phyloP scores from a whole-genome alignment of 2,329 filamentous ascomycete genomes.

The Fusarium incarnatum region DNA sequence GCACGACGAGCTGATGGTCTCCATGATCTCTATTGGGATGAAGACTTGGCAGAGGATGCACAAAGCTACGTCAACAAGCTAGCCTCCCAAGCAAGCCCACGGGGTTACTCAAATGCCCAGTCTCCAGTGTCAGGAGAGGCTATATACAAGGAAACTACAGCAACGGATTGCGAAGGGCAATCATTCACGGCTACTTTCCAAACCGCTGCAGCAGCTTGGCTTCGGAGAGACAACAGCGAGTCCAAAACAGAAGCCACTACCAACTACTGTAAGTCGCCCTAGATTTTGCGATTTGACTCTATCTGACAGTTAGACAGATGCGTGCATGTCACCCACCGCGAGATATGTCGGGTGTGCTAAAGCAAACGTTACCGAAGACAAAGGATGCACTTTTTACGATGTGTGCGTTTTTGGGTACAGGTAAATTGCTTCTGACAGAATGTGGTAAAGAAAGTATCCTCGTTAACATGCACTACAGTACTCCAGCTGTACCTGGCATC shows the following conservation, averaged over 20 bases:
- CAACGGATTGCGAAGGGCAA: not conserved
- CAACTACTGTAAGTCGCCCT: not conserved
- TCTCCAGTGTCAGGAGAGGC: not conserved
- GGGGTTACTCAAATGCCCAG: not conserved
- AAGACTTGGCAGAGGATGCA: not conserved
- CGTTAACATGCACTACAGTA: not conserved
- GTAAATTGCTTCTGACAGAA: not conserved
- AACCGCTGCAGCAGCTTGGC: conserved; percentile 49
- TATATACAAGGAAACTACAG: not conserved
- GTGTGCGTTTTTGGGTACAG: not conserved
- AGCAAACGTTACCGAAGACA: fast-evolving
- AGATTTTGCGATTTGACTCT: not conserved
- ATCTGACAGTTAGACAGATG: not conserved
- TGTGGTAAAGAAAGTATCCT: not conserved
- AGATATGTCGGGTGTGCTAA: not conserved
- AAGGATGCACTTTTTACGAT: not conserved
- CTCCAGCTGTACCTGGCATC: too few species aligned
- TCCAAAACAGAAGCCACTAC: not conserved
- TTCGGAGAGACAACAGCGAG: conserved; percentile 19
- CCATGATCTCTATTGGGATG: not conserved
- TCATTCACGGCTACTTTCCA: conserved; percentile 47
- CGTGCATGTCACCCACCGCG: not conserved
- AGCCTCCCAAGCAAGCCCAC: not conserved
- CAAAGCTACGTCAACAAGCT: not conserved
- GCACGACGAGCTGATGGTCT: not conserved